Base-by-base conservation (phyloP, 805 yeast genomes). In the Cyberlindnera subsufficiens region DNA sequence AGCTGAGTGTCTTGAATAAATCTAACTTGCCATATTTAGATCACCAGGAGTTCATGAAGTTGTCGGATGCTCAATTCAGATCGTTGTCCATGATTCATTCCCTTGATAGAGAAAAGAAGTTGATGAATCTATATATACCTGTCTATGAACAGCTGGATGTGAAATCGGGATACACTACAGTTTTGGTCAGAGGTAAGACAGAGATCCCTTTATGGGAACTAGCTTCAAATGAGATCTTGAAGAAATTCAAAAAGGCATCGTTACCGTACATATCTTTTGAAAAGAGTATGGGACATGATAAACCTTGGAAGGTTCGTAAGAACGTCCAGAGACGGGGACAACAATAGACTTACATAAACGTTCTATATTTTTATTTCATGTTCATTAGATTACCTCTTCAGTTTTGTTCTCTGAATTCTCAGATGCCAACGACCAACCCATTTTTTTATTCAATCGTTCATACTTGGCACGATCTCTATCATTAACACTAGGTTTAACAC, bases 401-500 rank as follows among this genome's bases (percentile, higher is more conserved):
- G 44, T 35, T 31, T 44, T 47, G 4, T 30, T 33, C n/a, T 41
- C 39, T 14, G 37, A 29, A 30, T 29, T 40, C 42, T 60, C 66
- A 11, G 64, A 63, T 29, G 71, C 60, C 42, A 68, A 64, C 31
- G 77, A 78, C 89, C 88, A 82, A 0, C 89, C 91, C 77, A 87
- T 72, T 48, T 80, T 72, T 59, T 76, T 82, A 52, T 82, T 85
- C 56, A 88, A 65, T 49, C 72, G 69, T 45, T 86, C 93, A 59
- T 90, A 90, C 56, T 82, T 85, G 34, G 68, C 54, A 48, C 96
- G 74, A 57, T 90, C 97, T 47, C 70, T 73, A 57, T 88, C 97
- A 51, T 89, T 81, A 5, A 91, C 99, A 60, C 95, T 85, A 1
- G 98, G 97, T 49, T 83, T 82, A 16, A 93, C 87, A 48, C 78